These are phyloP conservation scores for Sporopachydermia lactativora DNA, from an alignment of 805 yeast species.

Conservation along the genomic window DNA sequence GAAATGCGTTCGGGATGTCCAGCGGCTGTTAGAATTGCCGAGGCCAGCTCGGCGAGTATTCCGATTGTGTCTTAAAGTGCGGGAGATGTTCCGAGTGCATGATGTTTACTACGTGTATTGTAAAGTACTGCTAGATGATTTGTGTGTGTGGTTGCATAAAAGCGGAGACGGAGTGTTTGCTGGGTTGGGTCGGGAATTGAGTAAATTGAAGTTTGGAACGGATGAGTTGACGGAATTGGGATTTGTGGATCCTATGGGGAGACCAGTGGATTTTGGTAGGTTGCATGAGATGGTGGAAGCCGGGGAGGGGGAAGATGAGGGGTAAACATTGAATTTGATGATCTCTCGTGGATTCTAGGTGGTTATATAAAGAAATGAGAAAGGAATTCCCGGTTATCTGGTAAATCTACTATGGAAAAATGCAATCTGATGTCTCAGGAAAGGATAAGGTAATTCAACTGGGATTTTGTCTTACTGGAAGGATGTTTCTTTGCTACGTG, in stretches of 20 bases:
- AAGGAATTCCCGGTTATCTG: too few species aligned
- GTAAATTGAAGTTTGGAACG: slow-evolving; percentile 17
- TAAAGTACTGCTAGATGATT: slow-evolving; percentile 61
- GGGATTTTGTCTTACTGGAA: too few species aligned
- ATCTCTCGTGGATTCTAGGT: too few species aligned
- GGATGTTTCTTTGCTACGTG: too few species aligned
- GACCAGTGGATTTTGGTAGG: not conserved
- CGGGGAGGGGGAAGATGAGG: not conserved
- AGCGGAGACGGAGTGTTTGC: slow-evolving; percentile 47
- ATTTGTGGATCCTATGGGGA: slow-evolving; percentile 2
- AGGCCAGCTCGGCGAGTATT: slow-evolving; percentile 38
- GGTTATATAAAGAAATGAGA: too few species aligned
- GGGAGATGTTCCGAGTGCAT: slow-evolving; percentile 69
- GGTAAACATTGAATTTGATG: too few species aligned
- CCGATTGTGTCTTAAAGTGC: slow-evolving; percentile 40
- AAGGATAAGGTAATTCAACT: too few species aligned
- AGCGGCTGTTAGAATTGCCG: slow-evolving; percentile 51
- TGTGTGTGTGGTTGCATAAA: slow-evolving; percentile 54
- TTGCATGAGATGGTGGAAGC: not conserved
- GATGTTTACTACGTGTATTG: slow-evolving; percentile 79
- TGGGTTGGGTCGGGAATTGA: slow-evolving; percentile 51
- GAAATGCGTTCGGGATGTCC: slow-evolving; percentile 66
- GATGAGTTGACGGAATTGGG: slow-evolving; percentile 12
- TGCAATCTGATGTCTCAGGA: too few species aligned
- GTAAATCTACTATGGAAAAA: too few species aligned